These are phyloP conservation scores for Vachellia collinsii DNA, from an alignment of 306 rosid genomes.

Conservation along the genomic window DNA sequence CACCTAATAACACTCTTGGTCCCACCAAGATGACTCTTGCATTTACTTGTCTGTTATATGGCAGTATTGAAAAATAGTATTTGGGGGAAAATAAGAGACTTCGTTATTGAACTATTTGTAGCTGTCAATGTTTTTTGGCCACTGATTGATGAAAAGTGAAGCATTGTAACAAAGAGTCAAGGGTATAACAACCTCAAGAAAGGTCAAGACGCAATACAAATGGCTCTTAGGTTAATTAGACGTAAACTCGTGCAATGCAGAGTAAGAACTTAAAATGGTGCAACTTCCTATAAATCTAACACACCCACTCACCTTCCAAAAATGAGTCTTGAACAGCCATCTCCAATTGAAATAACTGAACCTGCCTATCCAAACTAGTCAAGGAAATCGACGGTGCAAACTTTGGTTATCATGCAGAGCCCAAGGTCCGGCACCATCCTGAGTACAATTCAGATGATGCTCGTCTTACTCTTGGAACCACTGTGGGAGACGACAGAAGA, in stretches of 20 bases:
- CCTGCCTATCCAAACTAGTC: background rate
- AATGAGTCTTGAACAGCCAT: background rate
- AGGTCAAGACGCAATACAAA: background rate
- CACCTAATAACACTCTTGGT: background rate
- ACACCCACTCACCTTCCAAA: background rate
- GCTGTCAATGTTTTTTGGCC: background rate
- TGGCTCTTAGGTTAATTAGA: background rate
- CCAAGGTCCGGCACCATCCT: background rate
- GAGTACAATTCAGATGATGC: background rate
- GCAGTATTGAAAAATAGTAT: no score
- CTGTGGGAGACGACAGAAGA: background rate
- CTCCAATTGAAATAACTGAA: background rate
- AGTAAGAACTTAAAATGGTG: background rate
- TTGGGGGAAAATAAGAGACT: no score
- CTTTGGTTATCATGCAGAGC: background rate
- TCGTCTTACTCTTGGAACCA: background rate
- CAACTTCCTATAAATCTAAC: background rate
- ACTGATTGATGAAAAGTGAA: background rate
- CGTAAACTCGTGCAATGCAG: background rate
- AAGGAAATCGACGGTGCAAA: background rate
- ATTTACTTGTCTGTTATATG: background rate
- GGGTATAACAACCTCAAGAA: background rate
- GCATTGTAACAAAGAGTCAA: background rate
- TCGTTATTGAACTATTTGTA: background rate
- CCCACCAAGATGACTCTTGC: background rate